Conservation (phyloP, 495 filamentous ascomycete species). For the Xylaria cubensis region DNA sequence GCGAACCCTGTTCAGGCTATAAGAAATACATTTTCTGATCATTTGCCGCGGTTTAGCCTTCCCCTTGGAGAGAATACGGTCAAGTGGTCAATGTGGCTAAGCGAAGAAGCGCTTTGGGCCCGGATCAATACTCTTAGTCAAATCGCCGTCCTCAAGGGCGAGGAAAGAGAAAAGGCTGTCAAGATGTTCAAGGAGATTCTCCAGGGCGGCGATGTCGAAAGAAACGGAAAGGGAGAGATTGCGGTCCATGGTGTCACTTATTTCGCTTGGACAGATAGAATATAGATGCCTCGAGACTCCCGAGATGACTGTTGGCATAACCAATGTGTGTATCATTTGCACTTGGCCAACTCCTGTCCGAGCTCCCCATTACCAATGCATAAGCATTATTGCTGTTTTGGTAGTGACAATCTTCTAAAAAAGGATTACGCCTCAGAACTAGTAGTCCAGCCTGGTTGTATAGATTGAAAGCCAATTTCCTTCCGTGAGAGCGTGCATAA, state of each 20-base stretch:
- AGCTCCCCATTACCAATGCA: background rate
- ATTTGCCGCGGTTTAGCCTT: slow-evolving; percentile 56
- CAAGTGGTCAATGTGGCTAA: slow-evolving; percentile 56
- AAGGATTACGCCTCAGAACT: background rate
- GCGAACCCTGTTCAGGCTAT: slow-evolving; percentile 49
- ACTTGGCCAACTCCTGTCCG: background rate
- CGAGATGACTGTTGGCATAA: slow-evolving; percentile 4
- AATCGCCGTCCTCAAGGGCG: slow-evolving; percentile 59
- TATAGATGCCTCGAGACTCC: slow-evolving; percentile 34
- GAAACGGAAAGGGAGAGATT: slow-evolving; percentile 60
- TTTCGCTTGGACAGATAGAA: slow-evolving; percentile 58
- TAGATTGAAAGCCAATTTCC: background rate
- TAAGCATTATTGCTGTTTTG: background rate
- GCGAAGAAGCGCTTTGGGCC: slow-evolving; percentile 60
- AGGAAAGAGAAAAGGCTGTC: slow-evolving; percentile 55
- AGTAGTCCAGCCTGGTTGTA: background rate
- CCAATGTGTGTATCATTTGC: slow-evolving; percentile 16
- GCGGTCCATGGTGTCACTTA: slow-evolving; percentile 61
- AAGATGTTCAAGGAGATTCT: slow-evolving; percentile 52
- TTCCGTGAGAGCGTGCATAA: background rate
- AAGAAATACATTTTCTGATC: slow-evolving; percentile 41
- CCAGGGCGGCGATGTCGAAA: slow-evolving; percentile 48
- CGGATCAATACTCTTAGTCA: slow-evolving; percentile 66
- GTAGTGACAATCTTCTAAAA: background rate
- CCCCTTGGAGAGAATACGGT: slow-evolving; percentile 47